Percentiles rank a stretch among this genome's conserved stretches.
These are phyloP conservation scores for Trichocladium uniseriatum DNA, from an alignment of 495 filamentous ascomycete species.

Conservation along the genomic window DNA sequence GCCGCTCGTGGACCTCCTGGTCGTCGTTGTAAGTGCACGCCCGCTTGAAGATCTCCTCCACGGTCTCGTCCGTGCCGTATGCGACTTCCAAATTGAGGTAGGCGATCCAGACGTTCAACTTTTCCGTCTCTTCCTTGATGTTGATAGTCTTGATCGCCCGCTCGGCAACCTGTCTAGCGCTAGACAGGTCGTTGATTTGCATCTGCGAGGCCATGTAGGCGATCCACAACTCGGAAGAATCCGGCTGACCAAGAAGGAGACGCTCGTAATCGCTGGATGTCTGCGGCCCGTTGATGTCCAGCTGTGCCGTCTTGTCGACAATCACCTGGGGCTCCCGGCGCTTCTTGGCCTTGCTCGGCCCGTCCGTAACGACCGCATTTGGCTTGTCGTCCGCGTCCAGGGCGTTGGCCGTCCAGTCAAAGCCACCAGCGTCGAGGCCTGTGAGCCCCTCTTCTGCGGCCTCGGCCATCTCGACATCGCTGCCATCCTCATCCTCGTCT, in stretches of 20 bases:
- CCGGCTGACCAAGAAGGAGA: conserved; percentile 80
- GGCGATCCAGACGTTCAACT: conserved; percentile 90
- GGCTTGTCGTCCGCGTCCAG: conserved; percentile 37
- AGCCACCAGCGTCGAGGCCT: conserved; percentile 69
- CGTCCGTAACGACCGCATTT: conserved; percentile 32
- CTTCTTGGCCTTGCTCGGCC: conserved; percentile 56
- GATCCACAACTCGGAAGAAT: conserved; percentile 84
- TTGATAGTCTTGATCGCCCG: conserved; percentile 82
- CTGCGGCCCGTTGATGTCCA: conserved; percentile 84
- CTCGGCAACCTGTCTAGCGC: conserved; percentile 78
- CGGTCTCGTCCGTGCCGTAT: conserved; percentile 75
- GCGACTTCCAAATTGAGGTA: conserved; percentile 88
- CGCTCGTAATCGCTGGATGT: conserved; percentile 87
- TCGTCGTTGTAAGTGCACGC: conserved; percentile 92
- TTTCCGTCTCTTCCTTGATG: conserved; percentile 78
- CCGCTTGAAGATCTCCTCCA: conserved; percentile 81
- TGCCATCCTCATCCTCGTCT: conserved; percentile 37
- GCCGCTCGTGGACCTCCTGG: conserved; percentile 77
- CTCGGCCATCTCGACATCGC: conserved; percentile 43
- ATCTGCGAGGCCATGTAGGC: conserved; percentile 96
- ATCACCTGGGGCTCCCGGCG: conserved; percentile 69
- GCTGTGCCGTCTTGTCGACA: conserved; percentile 77
- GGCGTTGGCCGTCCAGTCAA: conserved; percentile 74
- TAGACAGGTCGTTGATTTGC: conserved; percentile 75
- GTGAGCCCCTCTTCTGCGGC: conserved; percentile 23